These are phyloP conservation scores for Aspergillus haitiensis DNA, from an alignment of 495 filamentous ascomycete genomes.

Conservation along the genomic window DNA sequence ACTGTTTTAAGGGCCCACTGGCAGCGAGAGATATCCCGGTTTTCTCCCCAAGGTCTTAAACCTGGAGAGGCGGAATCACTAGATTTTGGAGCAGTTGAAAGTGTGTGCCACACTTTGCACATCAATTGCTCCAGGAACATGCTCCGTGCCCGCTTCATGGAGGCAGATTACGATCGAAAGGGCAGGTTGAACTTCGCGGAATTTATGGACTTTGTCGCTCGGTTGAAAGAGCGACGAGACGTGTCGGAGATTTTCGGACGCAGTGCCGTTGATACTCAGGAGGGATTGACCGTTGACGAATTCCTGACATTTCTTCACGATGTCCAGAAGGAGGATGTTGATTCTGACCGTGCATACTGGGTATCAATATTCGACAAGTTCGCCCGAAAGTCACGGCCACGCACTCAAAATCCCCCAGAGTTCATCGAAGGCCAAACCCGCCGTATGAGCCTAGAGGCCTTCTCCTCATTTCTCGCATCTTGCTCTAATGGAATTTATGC, in stretches of 20 bases:
- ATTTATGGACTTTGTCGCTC: conserved; percentile 77
- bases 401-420: conserved; percentile 43
- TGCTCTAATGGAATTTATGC: conserved; percentile 63
- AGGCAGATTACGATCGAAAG: conserved; percentile 61
- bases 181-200: conserved; percentile 70
- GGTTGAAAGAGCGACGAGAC: conserved; percentile 82
- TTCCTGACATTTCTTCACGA: conserved; percentile 76
- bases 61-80: conserved; percentile 65
- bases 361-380: conserved; percentile 71
- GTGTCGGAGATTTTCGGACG: conserved; percentile 66
- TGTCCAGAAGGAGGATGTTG: conserved; percentile 73
- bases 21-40: conserved; percentile 78
- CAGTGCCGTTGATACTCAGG: conserved; percentile 48
- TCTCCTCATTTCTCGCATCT: conserved; percentile 76
- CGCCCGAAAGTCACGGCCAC: conserved; percentile 61
- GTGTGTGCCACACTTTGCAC: conserved; percentile 81
- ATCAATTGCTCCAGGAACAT: conserved; percentile 80
- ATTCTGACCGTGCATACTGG: conserved; percentile 64
- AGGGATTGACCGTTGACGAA: conserved; percentile 65
- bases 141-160: conserved; percentile 71
- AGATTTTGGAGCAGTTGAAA: conserved; percentile 72
- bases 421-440: conserved; percentile 38
- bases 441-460: conserved; percentile 71
- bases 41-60: conserved; percentile 56
- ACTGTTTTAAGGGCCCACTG: conserved; percentile 78